Base-by-base conservation (phyloP, 192 early-diverging fungal genomes). In the Chytriomyces confervae region DNA sequence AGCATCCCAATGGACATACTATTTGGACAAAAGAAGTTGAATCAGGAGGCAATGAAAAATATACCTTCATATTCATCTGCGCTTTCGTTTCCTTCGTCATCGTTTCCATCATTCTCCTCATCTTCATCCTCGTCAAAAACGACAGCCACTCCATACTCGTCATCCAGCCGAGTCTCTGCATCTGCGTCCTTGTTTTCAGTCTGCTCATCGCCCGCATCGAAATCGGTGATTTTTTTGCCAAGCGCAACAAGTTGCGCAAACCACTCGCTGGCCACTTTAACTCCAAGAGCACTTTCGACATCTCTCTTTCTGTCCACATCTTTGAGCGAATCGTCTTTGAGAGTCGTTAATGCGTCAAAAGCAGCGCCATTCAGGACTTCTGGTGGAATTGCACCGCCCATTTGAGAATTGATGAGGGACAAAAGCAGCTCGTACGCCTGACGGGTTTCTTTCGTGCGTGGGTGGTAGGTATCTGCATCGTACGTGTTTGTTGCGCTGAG, bases 101-200 rank as follows among this genome's bases (percentile, higher is more conserved):
- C 89, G 36, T 84, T 91, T 11, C 53, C 53, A 11, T 20, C 53
- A 63, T 93, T 92, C 16, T 94, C 93, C 6, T 93, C 92, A 20
- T 98, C 96, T 11, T 97, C 94, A 16, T 96, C 95, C 61, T 96
- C 97, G 76, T 96, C 97, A 83, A 99, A 97, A 1, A 96, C 93
- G 13, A 98, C 97, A 5, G 97, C 96, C 18, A 98, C 94, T 61
- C 96, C 97, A 10, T 92, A 81, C 76, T 95, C 93, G 57, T 97
- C 95, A 57, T 96, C 97, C 45, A 90, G 61, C 20, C 77, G 57
- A 86, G 44, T 83, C 18, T 74, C 72, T 48, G 61, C 50, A 16
- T 74, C 72, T 8, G 20, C 86, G 48, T 86, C 86, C 45, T 89
- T 92, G 7, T 73, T 82, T 43, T 84, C 86, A 24, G 84, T 86